Evolutionary conservation across 2,329 filamentous ascomycete genomes (phyloP).

Genomic region (Ambrosiella beaveri): DNA sequence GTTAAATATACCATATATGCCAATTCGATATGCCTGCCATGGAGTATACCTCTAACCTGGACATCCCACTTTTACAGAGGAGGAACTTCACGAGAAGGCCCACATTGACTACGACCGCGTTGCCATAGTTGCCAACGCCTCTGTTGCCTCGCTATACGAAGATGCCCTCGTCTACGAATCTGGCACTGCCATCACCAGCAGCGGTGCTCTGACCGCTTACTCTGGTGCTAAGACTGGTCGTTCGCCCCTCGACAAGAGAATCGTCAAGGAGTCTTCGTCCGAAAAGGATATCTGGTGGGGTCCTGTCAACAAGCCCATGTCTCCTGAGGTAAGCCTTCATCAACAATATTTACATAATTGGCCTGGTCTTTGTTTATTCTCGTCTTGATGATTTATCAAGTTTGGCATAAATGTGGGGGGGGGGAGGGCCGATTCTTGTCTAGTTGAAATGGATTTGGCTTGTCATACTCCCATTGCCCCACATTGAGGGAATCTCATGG

Average conservation of each 20-base stretch:
- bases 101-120: slow-evolving; percentile 99
- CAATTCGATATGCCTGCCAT: background rate
- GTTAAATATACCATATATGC: slow-evolving; percentile 12
- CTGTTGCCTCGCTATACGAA: slow-evolving; percentile 91
- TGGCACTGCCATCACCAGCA: slow-evolving; percentile 90
- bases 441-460: background rate
- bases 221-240: slow-evolving; percentile 96
- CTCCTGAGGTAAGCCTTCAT: slow-evolving; percentile 59
- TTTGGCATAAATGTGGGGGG: background rate
- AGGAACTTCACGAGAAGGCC: slow-evolving; percentile 90
- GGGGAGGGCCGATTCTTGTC: background rate
- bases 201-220: slow-evolving; percentile 89
- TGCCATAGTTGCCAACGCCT: slow-evolving; percentile 90
- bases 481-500: background rate
- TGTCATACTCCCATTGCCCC: background rate
- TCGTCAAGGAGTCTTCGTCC: slow-evolving; percentile 80
- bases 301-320: slow-evolving; percentile 98
- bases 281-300: slow-evolving; percentile 97
- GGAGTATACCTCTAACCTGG: slow-evolving; percentile 5
- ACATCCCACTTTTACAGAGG: slow-evolving; percentile 33
- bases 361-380: too few species aligned
- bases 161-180: slow-evolving; percentile 94
- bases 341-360: background rate
- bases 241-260: slow-evolving; percentile 91
- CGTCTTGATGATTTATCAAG: background rate